Percentiles rank a stretch among this genome's conserved stretches.
These are phyloP conservation scores for Neospora caninum DNA, from an alignment of 169 alveolate species.

Conservation along the genomic window DNA sequence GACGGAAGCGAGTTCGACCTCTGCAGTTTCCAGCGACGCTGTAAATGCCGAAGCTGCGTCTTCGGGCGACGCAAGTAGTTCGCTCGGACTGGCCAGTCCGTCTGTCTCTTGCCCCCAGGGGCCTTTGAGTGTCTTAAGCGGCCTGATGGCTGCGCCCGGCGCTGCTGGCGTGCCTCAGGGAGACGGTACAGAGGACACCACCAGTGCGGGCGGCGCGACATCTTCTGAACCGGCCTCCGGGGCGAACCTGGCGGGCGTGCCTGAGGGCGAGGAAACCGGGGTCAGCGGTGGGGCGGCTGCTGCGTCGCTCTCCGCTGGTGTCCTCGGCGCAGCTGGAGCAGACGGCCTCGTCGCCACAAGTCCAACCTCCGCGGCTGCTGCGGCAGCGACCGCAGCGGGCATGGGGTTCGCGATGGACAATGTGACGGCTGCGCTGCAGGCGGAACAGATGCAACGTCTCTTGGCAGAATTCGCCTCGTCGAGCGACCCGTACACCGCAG, in stretches of 20 bases:
- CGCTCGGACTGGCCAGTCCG: not conserved
- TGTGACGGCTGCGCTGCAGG: conserved; percentile 32
- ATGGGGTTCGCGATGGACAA: conserved; percentile 26
- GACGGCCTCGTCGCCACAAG: not conserved
- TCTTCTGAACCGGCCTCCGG: not conserved
- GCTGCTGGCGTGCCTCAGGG: not conserved
- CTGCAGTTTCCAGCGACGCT: not conserved
- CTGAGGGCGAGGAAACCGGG: not conserved
- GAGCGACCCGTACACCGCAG: not conserved
- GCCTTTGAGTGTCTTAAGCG: not conserved
- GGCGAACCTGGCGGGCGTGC: not conserved
- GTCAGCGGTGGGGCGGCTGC: not conserved
- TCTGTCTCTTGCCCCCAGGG: not conserved
- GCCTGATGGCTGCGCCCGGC: not conserved
- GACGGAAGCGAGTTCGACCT: not conserved
- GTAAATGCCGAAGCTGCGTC: not conserved
- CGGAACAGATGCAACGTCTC: conserved; percentile 33
- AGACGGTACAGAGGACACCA: not conserved
- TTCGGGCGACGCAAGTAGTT: not conserved
- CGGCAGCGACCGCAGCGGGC: conserved; percentile 12
- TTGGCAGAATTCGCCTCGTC: conserved; percentile 26
- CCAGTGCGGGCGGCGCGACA: not conserved
- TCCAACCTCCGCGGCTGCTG: not conserved
- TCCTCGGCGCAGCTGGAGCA: not conserved
- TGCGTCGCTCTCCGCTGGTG: not conserved